These are phyloP conservation scores for Macrophomina tecta DNA, from an alignment of 2,329 filamentous ascomycete species.

Conservation along the genomic window DNA sequence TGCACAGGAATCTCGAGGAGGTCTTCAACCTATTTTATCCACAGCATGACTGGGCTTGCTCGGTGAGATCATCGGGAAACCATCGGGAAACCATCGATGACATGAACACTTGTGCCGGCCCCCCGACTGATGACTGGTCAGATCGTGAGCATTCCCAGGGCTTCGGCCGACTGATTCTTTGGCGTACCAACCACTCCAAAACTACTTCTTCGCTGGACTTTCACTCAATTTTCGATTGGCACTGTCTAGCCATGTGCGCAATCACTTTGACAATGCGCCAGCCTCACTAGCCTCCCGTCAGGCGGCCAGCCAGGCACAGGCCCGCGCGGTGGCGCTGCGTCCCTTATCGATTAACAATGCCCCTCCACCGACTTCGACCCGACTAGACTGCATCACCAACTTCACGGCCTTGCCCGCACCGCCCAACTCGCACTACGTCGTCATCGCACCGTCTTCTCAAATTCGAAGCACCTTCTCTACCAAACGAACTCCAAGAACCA, in stretches of 20 bases:
- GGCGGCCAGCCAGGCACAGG: neutral
- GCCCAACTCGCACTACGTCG: neutral
- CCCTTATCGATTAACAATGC: conserved; percentile 17
- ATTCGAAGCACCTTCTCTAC: no score
- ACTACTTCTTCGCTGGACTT: neutral
- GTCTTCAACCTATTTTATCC: conserved; percentile 1
- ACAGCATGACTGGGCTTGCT: neutral
- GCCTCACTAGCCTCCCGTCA: neutral
- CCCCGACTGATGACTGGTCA: conserved; percentile 1
- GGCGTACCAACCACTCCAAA: no score
- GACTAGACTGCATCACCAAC: conserved; percentile 1
- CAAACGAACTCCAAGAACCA: neutral
- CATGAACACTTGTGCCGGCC: neutral
- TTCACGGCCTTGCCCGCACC: neutral
- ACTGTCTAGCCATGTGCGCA: neutral
- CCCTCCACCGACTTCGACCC: conserved; percentile 4
- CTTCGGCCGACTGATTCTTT: neutral
- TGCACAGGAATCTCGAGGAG: neutral
- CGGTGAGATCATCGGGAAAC: neutral
- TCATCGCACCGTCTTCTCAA: neutral
- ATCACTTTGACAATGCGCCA: neutral
- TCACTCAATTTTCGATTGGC: neutral
- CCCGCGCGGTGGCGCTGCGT: neutral
- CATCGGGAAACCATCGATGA: neutral
- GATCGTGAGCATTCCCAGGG: neutral